Percentiles rank a stretch among this genome's conserved stretches.
These are phyloP conservation scores for Medakamo hakoo DNA, from an alignment of 139 green algal genomes.

Conservation along the genomic window DNA sequence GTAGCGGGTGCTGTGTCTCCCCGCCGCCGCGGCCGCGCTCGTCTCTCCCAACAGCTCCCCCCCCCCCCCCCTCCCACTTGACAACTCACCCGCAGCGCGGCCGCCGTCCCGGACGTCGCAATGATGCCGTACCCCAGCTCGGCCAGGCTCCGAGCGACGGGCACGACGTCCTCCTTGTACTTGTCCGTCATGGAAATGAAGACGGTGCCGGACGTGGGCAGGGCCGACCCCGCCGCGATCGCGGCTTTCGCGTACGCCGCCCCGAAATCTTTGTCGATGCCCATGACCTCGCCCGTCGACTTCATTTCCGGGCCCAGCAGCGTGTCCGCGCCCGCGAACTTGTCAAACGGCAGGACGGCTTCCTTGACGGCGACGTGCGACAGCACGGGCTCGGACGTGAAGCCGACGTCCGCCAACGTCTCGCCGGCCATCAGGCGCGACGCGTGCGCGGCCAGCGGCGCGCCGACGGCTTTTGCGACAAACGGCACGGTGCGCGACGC, in stretches of 20 bases:
- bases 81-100: slow-evolving; percentile 33
- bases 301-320: slow-evolving; percentile 97
- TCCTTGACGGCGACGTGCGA: slow-evolving; percentile 97
- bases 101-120: slow-evolving; percentile 72
- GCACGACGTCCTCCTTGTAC: slow-evolving; percentile 64
- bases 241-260: slow-evolving; percentile 93
- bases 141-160: slow-evolving; percentile 60
- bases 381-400: slow-evolving; percentile 66
- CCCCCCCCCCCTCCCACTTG: too few relatives aligned
- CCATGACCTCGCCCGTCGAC: slow-evolving; percentile 93
- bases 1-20: too few relatives aligned
- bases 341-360: slow-evolving; percentile 97
- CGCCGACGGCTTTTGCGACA: slow-evolving; percentile 93
- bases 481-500: slow-evolving; percentile 95
- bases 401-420: slow-evolving; percentile 67
- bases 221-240: slow-evolving; percentile 73
- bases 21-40: too few relatives aligned
- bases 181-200: slow-evolving; percentile 92
- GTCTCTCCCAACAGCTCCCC: too few relatives aligned
- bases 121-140: slow-evolving; percentile 79
- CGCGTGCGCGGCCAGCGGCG: slow-evolving; percentile 92
- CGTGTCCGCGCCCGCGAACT: slow-evolving; percentile 92
- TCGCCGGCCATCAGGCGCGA: slow-evolving; percentile 83
- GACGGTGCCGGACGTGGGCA: slow-evolving; percentile 62
- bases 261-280: slow-evolving; percentile 76